Evolutionary conservation across 768 basidiomycete genomes (phyloP), one percentile per base, ranked within the genome.

Genomic region (Scleroderma bovista): DNA sequence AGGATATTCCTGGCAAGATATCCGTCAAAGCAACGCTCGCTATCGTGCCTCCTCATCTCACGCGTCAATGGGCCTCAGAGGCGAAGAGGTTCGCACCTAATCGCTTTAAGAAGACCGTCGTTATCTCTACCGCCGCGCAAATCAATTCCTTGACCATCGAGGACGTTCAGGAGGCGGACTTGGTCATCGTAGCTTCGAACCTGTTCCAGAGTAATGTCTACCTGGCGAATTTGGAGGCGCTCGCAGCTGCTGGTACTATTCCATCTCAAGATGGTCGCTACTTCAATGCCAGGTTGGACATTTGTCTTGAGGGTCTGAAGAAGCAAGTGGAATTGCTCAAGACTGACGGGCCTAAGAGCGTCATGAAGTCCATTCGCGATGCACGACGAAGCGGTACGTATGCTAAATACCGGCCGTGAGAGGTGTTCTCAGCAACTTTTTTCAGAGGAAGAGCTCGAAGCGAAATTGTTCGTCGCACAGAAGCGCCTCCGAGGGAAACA

Each of bases 41-140:
- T 57, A 74, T 95, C 54, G 93, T 96, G 16, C 94, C 94, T 26
- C 84, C 91, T 7, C 94, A 97, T 70, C 73, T 97, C 48, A 86
- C 83, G 13, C 79, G 84, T 40, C 94, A 97, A 63, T 97, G 94
- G 94, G 78, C 78, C 16, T 84, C 84, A 6, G 94, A 97, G 65
- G 80, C 87, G 44, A 68, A 72, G 57, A 93, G 95, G 67, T 97
- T 97, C 66, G 75, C 78, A 6, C 72, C 73, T 1, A 63, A 59
- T 4, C 64, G 68, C 36, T 67, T 69, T 58, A 69, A 69, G 37
- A 74, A 73, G 8, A 79, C 86, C 16, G 72, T 86, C 40, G 75
- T 81, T 7, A 76, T 95, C 52, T 76, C 81, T 5, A 84, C 81
- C 0, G 83, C 85, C 26, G 61, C 78, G 4, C 82, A 87, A 52